A percentile compares a stretch with the other conserved stretches of the same genome.
These are phyloP conservation scores for Cutaneotrichosporon spelunceum DNA, from an alignment of 1,284 basidiomycete species.

Conservation along the genomic window DNA sequence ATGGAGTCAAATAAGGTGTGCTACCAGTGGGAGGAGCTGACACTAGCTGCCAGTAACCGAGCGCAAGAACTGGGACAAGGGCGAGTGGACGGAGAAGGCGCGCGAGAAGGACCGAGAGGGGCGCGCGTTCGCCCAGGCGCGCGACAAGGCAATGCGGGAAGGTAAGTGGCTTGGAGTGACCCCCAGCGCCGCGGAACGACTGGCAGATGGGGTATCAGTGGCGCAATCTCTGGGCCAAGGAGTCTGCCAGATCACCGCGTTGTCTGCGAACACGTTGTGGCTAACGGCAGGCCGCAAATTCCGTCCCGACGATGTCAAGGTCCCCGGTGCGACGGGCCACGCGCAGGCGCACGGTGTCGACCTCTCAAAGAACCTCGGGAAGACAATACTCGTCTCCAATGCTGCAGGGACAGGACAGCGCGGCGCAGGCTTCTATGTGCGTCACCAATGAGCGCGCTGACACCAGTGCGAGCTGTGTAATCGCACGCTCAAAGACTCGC, in stretches of 20 bases:
- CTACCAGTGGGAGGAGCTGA: not conserved
- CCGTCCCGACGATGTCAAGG: slow-evolving; percentile 65
- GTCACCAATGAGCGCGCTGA: slow-evolving; percentile 20
- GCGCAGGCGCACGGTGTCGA: slow-evolving; percentile 77
- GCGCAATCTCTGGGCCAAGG: too few relatives aligned
- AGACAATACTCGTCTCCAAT: slow-evolving; percentile 75
- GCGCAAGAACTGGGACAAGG: slow-evolving; percentile 50
- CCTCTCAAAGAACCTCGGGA: slow-evolving; percentile 84
- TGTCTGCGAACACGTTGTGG: too few relatives aligned
- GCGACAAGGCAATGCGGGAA: slow-evolving; percentile 60
- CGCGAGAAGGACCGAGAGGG: slow-evolving; percentile 47
- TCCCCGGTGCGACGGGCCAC: slow-evolving; percentile 77
- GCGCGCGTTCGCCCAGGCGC: slow-evolving; percentile 44
- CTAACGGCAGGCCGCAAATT: slow-evolving; percentile 70
- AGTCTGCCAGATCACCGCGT: too few relatives aligned
- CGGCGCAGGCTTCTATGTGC: slow-evolving; percentile 77
- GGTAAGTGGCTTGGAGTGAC: slow-evolving; percentile 63
- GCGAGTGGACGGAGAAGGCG: slow-evolving; percentile 50
- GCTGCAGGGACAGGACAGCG: slow-evolving; percentile 75
- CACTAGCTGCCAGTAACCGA: slow-evolving; percentile 4
- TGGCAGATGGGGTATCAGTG: too few relatives aligned
- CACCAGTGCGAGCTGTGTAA: slow-evolving; percentile 74
- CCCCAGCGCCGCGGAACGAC: too few relatives aligned
- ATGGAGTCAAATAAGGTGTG: slow-evolving; percentile 6
- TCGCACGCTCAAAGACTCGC: slow-evolving; percentile 87